Base-by-base conservation (phyloP, 1,284 basidiomycete genomes). In the Tilletiopsis washingtonensis region DNA sequence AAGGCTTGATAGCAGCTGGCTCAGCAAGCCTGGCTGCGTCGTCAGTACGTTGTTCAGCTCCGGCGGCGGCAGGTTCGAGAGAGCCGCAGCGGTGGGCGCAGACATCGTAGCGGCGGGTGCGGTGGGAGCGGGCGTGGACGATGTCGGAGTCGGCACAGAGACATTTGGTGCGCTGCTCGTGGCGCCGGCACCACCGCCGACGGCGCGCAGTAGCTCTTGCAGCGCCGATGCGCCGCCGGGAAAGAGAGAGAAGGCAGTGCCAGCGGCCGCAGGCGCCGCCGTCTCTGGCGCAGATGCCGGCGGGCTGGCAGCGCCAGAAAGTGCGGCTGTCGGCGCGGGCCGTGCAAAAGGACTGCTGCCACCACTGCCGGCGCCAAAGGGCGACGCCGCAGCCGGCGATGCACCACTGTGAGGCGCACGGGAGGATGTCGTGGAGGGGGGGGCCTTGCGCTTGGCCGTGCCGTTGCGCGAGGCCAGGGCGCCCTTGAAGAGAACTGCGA, bases 401-500 rank as follows among this genome's bases (percentile, higher is more conserved):
- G 32, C 32, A 34, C 12, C 32, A 17, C 32, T 34, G 32, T 34
- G 17, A 34, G 32, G 32, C 17, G 32, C 32, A 34, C 12, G 3
- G 32, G 12, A 34, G 32, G 12, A 2, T 17, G 12, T 34, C 32
- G 1, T 34, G n/a, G n/a, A n/a, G n/a, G n/a, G n/a, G n/a, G n/a
- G 26, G n/a, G 7, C 20, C 6, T 11, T 17, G 38, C 29, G 3
- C n/a, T 36, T 26, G 47, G 17, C n/a, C 15, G 24, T n/a, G 45
- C n/a, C 23, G 24, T 12, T 36, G 45, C 14, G 20, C 3, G 17
- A 12, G 21, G 20, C 25, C 43, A 56, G 29, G 3, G 63, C 51
- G 25, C 58, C 62, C n/a, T 52, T 54, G 34, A 61, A 55, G 5
- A 69, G 52, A 6, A 69, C 66, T 3, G 61, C 64, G 1, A 61